These are phyloP conservation scores for Fusarium metavorans DNA, from an alignment of 2,329 filamentous ascomycete species.

Conservation along the genomic window DNA sequence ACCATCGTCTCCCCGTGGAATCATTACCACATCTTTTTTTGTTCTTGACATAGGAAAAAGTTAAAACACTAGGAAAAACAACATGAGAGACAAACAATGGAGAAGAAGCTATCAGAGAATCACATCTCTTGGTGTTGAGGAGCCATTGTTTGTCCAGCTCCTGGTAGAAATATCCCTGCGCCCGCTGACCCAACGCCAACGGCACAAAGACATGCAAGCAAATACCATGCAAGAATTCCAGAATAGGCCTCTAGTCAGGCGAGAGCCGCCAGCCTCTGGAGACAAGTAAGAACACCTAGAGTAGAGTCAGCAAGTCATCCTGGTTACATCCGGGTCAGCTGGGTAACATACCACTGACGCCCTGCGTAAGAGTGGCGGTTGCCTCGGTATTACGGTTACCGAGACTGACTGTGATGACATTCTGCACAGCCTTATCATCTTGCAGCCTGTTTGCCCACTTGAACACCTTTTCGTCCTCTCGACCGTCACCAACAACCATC, in stretches of 20 bases:
- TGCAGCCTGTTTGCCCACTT: conserved; percentile 88
- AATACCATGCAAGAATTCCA: conserved; percentile 37
- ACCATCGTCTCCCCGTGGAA: conserved; percentile 1
- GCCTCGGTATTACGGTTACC: conserved; percentile 91
- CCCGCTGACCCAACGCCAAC: conserved; percentile 44
- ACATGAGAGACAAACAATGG: not conserved
- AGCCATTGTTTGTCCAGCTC: conserved; percentile 15
- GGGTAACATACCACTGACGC: conserved; percentile 80
- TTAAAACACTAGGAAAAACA: not conserved
- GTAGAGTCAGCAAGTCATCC: conserved; percentile 6
- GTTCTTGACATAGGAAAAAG: not conserved
- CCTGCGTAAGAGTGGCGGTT: conserved; percentile 85
- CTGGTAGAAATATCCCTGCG: conserved; percentile 29
- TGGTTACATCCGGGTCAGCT: not conserved
- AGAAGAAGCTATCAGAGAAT: conserved; percentile 5
- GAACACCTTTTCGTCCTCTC: conserved; percentile 94
- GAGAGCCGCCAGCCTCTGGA: conserved; percentile 55
- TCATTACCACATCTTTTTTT: conserved; percentile 11
- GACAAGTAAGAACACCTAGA: conserved; percentile 57
- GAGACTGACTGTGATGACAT: conserved; percentile 87
- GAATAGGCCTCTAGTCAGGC: conserved; percentile 31
- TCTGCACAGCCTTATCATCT: conserved; percentile 67
- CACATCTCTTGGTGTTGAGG: conserved; percentile 31
- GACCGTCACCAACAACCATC: conserved; percentile 88
- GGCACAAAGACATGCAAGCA: conserved; percentile 39